Percentiles rank a stretch among this genome's conserved stretches.
phyloP scores from a whole-genome alignment of 106 monocot genomes.

The Alisma plantagoaquatica region DNA sequence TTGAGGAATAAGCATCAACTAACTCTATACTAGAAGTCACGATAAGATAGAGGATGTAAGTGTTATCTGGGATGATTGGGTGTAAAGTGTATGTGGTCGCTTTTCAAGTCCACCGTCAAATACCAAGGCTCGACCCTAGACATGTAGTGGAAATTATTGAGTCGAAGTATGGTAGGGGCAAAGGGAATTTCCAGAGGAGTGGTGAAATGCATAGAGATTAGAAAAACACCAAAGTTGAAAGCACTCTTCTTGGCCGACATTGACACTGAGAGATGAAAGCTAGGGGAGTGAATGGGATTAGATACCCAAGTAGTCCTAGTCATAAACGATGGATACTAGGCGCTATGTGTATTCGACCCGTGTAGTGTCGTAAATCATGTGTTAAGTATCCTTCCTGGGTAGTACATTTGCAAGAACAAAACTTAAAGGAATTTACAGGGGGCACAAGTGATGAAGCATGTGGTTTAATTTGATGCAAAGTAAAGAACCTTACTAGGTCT shows the following conservation, averaged over 20 bases:
- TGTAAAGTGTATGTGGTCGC: too few relatives aligned
- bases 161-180: too few relatives aligned
- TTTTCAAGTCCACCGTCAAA: neutral
- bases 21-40: too few relatives aligned
- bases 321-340: conserved; percentile 10
- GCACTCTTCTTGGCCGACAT: too few relatives aligned
- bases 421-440: conserved; percentile 4
- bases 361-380: neutral
- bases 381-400: too few relatives aligned
- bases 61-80: too few relatives aligned
- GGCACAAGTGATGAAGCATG: conserved; percentile 2
- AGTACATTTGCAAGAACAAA: conserved; percentile 6
- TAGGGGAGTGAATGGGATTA: conserved; percentile 9
- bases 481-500: neutral
- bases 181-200: too few relatives aligned
- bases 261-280: conserved; percentile 9
- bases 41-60: too few relatives aligned
- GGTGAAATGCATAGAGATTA: too few relatives aligned
- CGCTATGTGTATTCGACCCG: conserved; percentile 6
- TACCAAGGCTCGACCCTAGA: neutral
- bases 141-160: neutral
- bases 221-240: too few relatives aligned
- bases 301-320: conserved; percentile 5
- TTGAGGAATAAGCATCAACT: too few relatives aligned
- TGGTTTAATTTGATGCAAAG: conserved; percentile 2